phyloP scores from a whole-genome alignment of 1,284 basidiomycete species.

The Termitomyces sp. region DNA sequence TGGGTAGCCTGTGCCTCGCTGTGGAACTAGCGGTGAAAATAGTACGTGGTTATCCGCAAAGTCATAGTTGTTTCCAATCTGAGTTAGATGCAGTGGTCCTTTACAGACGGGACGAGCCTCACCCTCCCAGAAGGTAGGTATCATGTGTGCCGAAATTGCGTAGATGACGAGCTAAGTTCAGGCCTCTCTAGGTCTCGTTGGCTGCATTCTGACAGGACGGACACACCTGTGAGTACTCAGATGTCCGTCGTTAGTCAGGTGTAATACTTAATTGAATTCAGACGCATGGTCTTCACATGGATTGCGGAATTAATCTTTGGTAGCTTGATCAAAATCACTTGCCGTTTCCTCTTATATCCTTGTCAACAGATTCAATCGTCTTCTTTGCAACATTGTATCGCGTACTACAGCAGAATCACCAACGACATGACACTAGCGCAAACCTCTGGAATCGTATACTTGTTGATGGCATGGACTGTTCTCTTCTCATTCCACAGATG shows the following conservation, averaged over 20 bases:
- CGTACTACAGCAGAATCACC: conserved; percentile 9
- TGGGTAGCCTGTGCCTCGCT: conserved; percentile 20
- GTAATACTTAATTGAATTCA: conserved; percentile 4
- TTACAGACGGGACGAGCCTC: conserved; percentile 30
- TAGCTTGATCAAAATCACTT: conserved; percentile 4
- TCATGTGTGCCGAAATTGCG: background rate
- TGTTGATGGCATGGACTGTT: background rate
- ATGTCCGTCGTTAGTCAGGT: too few species aligned
- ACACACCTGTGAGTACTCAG: conserved; percentile 18
- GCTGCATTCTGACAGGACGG: conserved; percentile 30
- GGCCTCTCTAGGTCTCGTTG: conserved; percentile 24
- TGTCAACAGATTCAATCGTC: conserved; percentile 25
- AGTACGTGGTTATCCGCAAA: conserved; percentile 17
- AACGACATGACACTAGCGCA: background rate
- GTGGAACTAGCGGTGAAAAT: conserved; percentile 28
- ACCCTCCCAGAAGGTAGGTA: conserved; percentile 25
- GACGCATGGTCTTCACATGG: conserved; percentile 32
- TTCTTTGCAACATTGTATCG: conserved; percentile 30
- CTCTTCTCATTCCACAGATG: background rate
- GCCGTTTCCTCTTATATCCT: background rate
- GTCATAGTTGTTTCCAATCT: background rate
- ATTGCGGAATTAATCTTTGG: conserved; percentile 32
- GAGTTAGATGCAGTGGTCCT: conserved; percentile 26
- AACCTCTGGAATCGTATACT: background rate
- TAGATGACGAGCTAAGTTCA: background rate